Conservation (phyloP, 2,329 filamentous ascomycete genomes). For the Trichoderma sp. region DNA sequence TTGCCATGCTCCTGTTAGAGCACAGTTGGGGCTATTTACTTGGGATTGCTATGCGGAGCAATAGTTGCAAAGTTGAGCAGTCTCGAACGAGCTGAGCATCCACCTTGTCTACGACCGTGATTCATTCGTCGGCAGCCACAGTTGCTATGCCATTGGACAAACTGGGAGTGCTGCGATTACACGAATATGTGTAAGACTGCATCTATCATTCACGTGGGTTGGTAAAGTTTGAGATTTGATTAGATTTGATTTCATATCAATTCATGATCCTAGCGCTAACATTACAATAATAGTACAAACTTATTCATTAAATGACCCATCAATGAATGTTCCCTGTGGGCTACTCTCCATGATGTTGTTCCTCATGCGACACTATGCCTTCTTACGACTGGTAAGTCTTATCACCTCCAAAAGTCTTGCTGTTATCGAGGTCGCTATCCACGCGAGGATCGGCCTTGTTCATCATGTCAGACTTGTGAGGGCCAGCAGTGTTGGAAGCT, state of each 20-base stretch:
- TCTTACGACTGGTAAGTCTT: slow-evolving; percentile 49
- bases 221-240: neutral
- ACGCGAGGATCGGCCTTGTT: slow-evolving; percentile 61
- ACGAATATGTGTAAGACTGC: too few relatives aligned
- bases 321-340: neutral
- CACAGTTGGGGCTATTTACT: neutral
- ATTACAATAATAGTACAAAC: slow-evolving; percentile 14
- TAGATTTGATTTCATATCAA: neutral
- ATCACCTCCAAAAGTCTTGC: slow-evolving; percentile 56
- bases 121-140: too few relatives aligned
- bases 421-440: slow-evolving; percentile 57
- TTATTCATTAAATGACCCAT: neutral
- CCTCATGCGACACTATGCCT: slow-evolving; percentile 54
- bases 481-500: slow-evolving; percentile 41
- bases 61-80: neutral
- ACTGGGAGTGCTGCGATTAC: too few relatives aligned
- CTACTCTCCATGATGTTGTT: slow-evolving; percentile 51
- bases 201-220: too few relatives aligned
- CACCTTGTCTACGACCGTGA: neutral
- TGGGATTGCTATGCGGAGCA: neutral
- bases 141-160: too few relatives aligned
- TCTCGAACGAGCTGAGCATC: neutral
- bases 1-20: neutral
- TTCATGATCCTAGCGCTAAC: slow-evolving; percentile 22
- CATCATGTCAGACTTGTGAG: slow-evolving; percentile 53